phyloP scores from a whole-genome alignment of 305 asterid species.

The Euphrasia arctica region DNA sequence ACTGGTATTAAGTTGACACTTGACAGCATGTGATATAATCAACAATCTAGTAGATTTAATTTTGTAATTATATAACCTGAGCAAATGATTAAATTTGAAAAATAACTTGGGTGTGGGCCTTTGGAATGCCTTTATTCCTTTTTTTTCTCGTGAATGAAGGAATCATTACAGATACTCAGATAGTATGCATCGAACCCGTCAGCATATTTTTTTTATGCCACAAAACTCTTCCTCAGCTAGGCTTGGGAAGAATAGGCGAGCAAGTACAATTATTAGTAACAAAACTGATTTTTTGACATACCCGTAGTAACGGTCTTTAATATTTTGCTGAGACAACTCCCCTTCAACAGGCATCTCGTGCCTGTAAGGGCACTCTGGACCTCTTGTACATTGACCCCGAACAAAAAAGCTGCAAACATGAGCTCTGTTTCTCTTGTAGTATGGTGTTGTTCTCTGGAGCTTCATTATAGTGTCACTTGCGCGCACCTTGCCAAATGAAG shows the following conservation, averaged over 20 bases:
- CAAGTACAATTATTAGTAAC: not conserved
- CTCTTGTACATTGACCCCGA: constrained; percentile 97
- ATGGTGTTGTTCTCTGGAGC: constrained; percentile 91
- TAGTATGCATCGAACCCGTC: not conserved
- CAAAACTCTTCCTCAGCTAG: not conserved
- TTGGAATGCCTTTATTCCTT: not conserved
- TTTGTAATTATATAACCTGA: not conserved
- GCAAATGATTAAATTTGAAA: constrained; percentile 14
- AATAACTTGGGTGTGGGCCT: not conserved
- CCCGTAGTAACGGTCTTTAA: constrained; percentile 96
- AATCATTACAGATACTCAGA: not conserved
- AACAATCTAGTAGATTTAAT: not conserved
- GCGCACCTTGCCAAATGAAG: constrained; percentile 88
- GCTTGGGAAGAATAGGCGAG: not conserved
- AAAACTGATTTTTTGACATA: constrained; percentile 31
- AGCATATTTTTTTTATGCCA: not conserved
- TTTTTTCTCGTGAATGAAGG: not conserved
- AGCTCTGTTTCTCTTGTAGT: constrained; percentile 91
- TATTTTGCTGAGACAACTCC: constrained; percentile 91
- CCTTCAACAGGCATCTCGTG: constrained; percentile 98
- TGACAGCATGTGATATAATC: not conserved
- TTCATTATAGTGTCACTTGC: constrained; percentile 83
- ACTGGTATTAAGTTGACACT: not conserved
- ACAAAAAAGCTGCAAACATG: constrained; percentile 93
- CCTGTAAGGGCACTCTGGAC: constrained; percentile 96